phyloP scores from a whole-genome alignment of 371 early-diverging fungal species.

The Encephalitozoon intestinalis region DNA sequence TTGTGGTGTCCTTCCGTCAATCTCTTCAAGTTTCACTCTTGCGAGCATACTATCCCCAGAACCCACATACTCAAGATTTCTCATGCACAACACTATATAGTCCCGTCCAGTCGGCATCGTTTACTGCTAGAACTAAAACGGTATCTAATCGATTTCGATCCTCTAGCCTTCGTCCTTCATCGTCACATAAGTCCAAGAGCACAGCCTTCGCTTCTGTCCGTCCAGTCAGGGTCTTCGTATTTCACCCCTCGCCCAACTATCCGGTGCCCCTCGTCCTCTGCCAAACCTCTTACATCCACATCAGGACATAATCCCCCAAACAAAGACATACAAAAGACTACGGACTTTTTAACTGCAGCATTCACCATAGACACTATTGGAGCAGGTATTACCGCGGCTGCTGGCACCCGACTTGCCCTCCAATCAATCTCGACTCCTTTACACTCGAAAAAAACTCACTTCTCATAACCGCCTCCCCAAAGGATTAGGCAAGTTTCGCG shows the following conservation, averaged over 20 bases:
- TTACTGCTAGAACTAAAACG: constrained; percentile 69
- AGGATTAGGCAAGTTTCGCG: constrained; percentile 43
- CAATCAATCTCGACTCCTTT: constrained; percentile 1
- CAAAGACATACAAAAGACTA: constrained; percentile 24
- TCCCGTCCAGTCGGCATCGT: constrained; percentile 67
- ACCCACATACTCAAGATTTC: constrained; percentile 38
- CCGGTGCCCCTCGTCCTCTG: constrained; percentile 20
- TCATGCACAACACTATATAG: constrained; percentile 43
- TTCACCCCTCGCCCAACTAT: constrained; percentile 43
- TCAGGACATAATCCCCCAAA: neutral
- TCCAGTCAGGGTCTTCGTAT: constrained; percentile 64
- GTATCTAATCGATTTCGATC: constrained; percentile 69
- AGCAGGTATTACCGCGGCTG: constrained; percentile 46
- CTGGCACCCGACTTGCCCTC: constrained; percentile 49
- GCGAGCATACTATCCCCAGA: constrained; percentile 51
- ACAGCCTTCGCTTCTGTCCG: constrained; percentile 59
- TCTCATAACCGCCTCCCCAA: constrained; percentile 40
- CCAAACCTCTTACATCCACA: neutral
- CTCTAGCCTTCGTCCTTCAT: constrained; percentile 69
- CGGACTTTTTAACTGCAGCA: constrained; percentile 50
- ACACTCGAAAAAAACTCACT: neutral
- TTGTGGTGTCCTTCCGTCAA: constrained; percentile 52
- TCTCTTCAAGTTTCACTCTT: constrained; percentile 47
- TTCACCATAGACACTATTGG: constrained; percentile 38
- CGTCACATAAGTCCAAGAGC: constrained; percentile 66